These are phyloP conservation scores for Copromyces sp. DNA, from an alignment of 495 filamentous ascomycete species.

Conservation along the genomic window DNA sequence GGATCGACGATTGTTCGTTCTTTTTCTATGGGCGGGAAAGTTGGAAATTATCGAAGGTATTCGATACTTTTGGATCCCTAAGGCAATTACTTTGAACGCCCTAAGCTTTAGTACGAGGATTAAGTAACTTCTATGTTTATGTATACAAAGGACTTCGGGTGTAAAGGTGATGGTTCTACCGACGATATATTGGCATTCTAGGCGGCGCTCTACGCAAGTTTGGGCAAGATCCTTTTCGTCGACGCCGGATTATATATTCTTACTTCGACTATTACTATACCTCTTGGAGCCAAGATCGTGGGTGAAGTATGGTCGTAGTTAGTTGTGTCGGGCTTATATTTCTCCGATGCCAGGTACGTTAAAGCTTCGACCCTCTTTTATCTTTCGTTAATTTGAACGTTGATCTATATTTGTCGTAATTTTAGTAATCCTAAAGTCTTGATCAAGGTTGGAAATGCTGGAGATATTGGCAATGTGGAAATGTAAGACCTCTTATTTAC, in stretches of 20 bases:
- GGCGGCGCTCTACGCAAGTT: not conserved
- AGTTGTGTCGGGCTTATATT: conserved; percentile 30
- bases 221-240: conserved; percentile 20
- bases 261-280: conserved; percentile 30
- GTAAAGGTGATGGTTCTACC: not conserved
- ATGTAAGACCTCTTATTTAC: conserved; percentile 69
- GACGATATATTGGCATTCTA: not conserved
- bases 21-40: conserved; percentile 51
- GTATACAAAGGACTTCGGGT: conserved; percentile 2
- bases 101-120: conserved; percentile 54
- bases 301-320: conserved; percentile 33
- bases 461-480: conserved; percentile 67
- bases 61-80: conserved; percentile 19
- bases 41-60: conserved; percentile 42
- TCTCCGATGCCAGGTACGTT: conserved; percentile 22
- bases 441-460: conserved; percentile 61
- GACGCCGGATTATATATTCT: conserved; percentile 27
- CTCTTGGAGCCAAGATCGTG: conserved; percentile 35
- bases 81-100: conserved; percentile 48
- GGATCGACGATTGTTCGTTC: conserved; percentile 49
- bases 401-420: conserved; percentile 2
- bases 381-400: not conserved
- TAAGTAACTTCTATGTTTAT: conserved; percentile 15
- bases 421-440: conserved; percentile 53
- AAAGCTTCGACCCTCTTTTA: not conserved